phyloP scores from a whole-genome alignment of 371 early-diverging fungal genomes.

The Mucor indicus region DNA sequence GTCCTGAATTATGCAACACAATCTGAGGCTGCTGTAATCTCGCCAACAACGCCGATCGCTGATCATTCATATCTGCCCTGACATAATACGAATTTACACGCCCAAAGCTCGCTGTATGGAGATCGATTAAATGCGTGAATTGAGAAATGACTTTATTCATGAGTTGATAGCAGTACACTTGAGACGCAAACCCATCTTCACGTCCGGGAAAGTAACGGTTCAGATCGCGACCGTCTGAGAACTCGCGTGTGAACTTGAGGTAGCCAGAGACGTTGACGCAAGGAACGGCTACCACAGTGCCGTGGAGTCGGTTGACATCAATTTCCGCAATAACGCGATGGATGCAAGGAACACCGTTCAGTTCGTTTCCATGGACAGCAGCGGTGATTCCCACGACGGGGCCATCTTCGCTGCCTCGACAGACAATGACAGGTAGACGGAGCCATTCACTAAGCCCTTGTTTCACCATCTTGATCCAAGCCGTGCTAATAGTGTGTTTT shows the following conservation, averaged over 20 bases:
- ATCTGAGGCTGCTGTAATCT: constrained; percentile 89
- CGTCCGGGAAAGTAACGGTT: constrained; percentile 86
- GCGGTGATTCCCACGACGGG: constrained; percentile 52
- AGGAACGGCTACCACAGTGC: constrained; percentile 86
- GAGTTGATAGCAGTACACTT: constrained; percentile 78
- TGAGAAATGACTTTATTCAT: constrained; percentile 76
- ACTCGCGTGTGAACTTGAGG: constrained; percentile 75
- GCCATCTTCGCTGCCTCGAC: constrained; percentile 56
- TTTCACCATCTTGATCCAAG: constrained; percentile 75
- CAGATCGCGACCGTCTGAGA: constrained; percentile 78
- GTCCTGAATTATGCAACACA: constrained; percentile 38
- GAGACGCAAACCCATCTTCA: constrained; percentile 70
- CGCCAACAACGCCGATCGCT: constrained; percentile 71
- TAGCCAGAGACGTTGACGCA: constrained; percentile 88
- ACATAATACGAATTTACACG: constrained; percentile 88
- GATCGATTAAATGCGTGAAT: constrained; percentile 81
- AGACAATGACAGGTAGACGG: constrained; percentile 65
- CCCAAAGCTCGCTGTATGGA: constrained; percentile 88
- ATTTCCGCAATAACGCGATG: constrained; percentile 78
- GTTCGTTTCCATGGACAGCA: constrained; percentile 89
- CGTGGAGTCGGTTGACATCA: constrained; percentile 68
- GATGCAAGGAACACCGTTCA: constrained; percentile 89
- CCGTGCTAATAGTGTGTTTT: constrained; percentile 58
- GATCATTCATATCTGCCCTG: constrained; percentile 82
- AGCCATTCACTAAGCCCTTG: constrained; percentile 71